A percentile compares a stretch with the other conserved stretches of the same genome.
phyloP scores from a whole-genome alignment of 305 asterid genomes.

The Fraxinus sp. region DNA sequence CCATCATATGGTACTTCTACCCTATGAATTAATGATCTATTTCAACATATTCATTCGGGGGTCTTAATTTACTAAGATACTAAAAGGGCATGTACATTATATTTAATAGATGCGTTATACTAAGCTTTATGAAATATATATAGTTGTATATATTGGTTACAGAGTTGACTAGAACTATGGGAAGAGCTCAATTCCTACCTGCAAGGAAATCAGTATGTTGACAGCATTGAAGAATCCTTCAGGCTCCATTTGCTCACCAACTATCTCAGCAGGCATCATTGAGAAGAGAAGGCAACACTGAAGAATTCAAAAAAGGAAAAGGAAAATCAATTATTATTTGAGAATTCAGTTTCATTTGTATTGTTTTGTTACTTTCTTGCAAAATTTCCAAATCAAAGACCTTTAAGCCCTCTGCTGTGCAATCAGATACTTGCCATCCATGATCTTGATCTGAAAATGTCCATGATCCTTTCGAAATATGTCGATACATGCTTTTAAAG shows the following conservation, averaged over 20 bases:
- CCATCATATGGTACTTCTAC: neutral
- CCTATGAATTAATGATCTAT: neutral
- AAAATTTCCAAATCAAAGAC: constrained; percentile 28
- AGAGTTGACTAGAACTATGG: neutral
- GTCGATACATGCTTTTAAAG: constrained; percentile 65
- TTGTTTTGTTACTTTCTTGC: neutral
- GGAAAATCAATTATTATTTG: neutral
- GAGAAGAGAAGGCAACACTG: constrained; percentile 85
- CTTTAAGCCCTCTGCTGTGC: constrained; percentile 86
- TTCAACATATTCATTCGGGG: neutral
- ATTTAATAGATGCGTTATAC: neutral
- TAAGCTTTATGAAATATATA: neutral
- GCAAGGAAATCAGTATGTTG: constrained; percentile 65
- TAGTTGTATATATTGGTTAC: neutral
- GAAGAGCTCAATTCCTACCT: constrained; percentile 36
- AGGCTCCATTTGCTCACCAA: constrained; percentile 68
- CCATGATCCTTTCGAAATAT: constrained; percentile 80
- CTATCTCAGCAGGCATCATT: constrained; percentile 65
- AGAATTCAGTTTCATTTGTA: neutral
- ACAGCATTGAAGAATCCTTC: constrained; percentile 68
- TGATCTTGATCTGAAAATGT: constrained; percentile 80
- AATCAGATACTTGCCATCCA: constrained; percentile 84
- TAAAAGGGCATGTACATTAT: neutral
- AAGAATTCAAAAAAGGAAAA: neutral
- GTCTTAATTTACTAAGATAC: neutral